These are phyloP conservation scores for Pseudopithomyces maydicus DNA, from an alignment of 2,329 filamentous ascomycete species.

Conservation along the genomic window DNA sequence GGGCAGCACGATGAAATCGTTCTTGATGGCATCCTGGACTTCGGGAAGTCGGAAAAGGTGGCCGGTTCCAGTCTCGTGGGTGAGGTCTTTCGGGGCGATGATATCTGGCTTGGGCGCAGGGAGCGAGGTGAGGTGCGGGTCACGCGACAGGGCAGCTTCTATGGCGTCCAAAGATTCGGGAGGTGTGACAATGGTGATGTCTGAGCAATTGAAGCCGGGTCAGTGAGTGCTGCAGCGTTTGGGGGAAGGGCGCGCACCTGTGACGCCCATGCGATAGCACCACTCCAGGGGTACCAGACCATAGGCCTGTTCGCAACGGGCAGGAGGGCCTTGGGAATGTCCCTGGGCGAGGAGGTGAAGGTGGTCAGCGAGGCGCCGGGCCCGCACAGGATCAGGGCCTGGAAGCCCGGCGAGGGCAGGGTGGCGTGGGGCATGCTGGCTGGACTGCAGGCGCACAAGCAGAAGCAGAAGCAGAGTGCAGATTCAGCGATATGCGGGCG, in stretches of 20 bases:
- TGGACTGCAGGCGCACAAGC: not conserved
- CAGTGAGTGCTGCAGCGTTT: not conserved
- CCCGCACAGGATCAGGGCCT: conserved; percentile 82
- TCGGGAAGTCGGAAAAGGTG: conserved; percentile 85
- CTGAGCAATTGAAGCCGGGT: conserved; percentile 25
- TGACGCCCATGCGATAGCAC: conserved; percentile 80
- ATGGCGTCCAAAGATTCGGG: conserved; percentile 67
- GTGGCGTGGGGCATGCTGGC: conserved; percentile 74
- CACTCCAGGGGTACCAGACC: conserved; percentile 89
- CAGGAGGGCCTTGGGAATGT: conserved; percentile 80
- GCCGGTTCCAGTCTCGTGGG: conserved; percentile 85
- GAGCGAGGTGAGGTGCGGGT: conserved; percentile 76
- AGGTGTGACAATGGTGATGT: conserved; percentile 63
- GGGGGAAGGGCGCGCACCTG: conserved; percentile 57
- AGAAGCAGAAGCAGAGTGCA: not conserved
- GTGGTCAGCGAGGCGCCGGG: conserved; percentile 82
- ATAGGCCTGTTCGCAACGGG: conserved; percentile 85
- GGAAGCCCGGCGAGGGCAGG: conserved; percentile 76
- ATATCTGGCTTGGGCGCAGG: conserved; percentile 76
- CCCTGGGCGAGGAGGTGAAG: conserved; percentile 79
- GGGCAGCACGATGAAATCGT: conserved; percentile 87
- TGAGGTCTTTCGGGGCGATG: conserved; percentile 74
- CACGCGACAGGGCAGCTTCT: conserved; percentile 72
- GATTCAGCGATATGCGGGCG: not conserved
- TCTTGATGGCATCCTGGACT: conserved; percentile 75